A percentile compares a stretch with the other conserved stretches of the same genome.
These are phyloP conservation scores for Hericium erinaceus DNA, from an alignment of 768 basidiomycete species.

Conservation along the genomic window DNA sequence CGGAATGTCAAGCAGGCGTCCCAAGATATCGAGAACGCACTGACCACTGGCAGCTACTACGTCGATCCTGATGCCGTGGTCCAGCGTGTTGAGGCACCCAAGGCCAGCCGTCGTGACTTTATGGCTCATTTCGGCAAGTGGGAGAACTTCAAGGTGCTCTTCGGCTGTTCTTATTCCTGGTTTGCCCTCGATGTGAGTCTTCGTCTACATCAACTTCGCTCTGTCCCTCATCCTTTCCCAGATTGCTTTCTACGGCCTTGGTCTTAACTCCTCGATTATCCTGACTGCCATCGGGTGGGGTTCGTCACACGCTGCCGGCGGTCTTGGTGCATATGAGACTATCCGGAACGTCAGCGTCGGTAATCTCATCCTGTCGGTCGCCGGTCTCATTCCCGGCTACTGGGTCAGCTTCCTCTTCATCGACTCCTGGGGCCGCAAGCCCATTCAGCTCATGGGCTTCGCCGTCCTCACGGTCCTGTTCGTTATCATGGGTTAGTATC, in stretches of 20 bases:
- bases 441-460: conserved; percentile 78
- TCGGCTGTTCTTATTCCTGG: conserved; percentile 79
- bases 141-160: conserved; percentile 70
- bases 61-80: conserved; percentile 48
- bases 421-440: conserved; percentile 74
- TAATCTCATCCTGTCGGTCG: conserved; percentile 66
- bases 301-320: conserved; percentile 26
- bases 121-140: conserved; percentile 54
- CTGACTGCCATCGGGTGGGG: conserved; percentile 72
- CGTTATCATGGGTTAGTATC: conserved; percentile 53
- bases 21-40: conserved; percentile 61
- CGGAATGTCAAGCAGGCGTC: conserved; percentile 70
- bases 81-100: conserved; percentile 60
- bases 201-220: conserved; percentile 15
- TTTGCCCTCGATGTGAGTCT: conserved; percentile 73
- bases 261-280: conserved; percentile 75
- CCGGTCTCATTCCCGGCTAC: conserved; percentile 80
- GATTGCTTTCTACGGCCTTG: conserved; percentile 86
- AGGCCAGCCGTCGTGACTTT: conserved; percentile 65
- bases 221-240: conserved; percentile 15
- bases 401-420: conserved; percentile 56
- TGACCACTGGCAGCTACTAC: conserved; percentile 37
- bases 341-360: conserved; percentile 62
- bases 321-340: conserved; percentile 33
- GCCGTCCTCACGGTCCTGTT: conserved; percentile 55